Evolutionary conservation across 345 rosid genomes (phyloP).

Genomic region (Cardamine resedifolia): DNA sequence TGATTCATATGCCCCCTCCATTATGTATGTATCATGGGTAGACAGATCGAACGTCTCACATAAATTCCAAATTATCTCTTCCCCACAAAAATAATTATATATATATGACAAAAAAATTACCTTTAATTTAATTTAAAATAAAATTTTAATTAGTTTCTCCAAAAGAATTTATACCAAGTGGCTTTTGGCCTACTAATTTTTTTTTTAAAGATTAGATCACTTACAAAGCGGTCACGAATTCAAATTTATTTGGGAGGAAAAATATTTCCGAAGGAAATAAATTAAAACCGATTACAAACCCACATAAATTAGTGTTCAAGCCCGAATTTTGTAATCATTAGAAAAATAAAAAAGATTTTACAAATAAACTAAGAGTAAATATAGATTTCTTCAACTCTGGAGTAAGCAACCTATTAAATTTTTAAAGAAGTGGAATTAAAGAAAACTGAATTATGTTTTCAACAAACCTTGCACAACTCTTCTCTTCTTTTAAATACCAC

Average conservation of each 20-base stretch:
- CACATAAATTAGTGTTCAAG: too few species aligned
- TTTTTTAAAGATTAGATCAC: too few species aligned
- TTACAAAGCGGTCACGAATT: too few species aligned
- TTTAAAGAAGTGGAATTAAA: too few species aligned
- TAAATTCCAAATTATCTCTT: constrained; percentile 18
- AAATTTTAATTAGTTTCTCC: neutral
- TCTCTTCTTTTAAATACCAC: neutral
- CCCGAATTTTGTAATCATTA: too few species aligned
- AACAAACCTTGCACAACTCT: neutral
- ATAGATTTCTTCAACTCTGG: neutral
- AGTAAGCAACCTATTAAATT: neutral
- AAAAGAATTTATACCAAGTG: neutral
- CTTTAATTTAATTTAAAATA: neutral
- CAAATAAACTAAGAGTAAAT: neutral
- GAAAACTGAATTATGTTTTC: too few species aligned
- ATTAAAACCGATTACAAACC: too few species aligned
- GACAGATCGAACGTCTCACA: constrained; percentile 19
- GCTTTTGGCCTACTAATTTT: too few species aligned
- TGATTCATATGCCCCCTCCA: constrained; percentile 23
- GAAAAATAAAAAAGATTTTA: too few species aligned
- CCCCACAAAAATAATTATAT: neutral
- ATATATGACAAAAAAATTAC: too few species aligned
- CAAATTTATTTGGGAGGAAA: too few species aligned
- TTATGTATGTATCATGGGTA: constrained; percentile 28
- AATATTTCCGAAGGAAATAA: too few species aligned